phyloP scores from a whole-genome alignment of 2,329 filamentous ascomycete genomes.

The Dryadomyces quercivorus region DNA sequence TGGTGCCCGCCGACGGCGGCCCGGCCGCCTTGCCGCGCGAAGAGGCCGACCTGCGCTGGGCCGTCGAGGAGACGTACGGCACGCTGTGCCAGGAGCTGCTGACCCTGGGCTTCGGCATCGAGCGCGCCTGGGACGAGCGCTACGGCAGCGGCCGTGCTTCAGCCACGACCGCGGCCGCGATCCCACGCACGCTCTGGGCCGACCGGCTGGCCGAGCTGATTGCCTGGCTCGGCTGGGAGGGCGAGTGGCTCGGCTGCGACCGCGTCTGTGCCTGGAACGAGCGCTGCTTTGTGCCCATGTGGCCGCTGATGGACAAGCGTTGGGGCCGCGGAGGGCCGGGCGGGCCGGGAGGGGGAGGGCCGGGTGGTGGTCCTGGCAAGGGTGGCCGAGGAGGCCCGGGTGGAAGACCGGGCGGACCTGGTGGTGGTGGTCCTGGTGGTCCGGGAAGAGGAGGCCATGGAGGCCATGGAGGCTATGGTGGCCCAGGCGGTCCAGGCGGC shows the following conservation, averaged over 20 bases:
- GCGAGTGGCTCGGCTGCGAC: slow-evolving; percentile 29
- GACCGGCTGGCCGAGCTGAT: slow-evolving; percentile 27
- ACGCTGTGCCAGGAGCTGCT: slow-evolving; percentile 28
- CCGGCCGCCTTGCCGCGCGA: slow-evolving; percentile 16
- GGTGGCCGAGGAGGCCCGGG: neutral
- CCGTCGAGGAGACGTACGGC: slow-evolving; percentile 27
- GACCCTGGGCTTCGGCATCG: slow-evolving; percentile 28
- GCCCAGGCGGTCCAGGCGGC: slow-evolving; percentile 5
- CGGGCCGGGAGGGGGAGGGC: neutral
- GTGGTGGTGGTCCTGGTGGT: neutral
- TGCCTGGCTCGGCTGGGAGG: slow-evolving; percentile 38
- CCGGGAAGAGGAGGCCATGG: neutral
- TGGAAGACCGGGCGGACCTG: neutral
- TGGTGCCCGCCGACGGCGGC: slow-evolving; percentile 14
- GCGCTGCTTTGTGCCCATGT: slow-evolving; percentile 38
- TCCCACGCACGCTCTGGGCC: slow-evolving; percentile 14
- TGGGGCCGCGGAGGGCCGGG: slow-evolving; percentile 2
- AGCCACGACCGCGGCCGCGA: neutral
- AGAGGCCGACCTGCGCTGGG: slow-evolving; percentile 24
- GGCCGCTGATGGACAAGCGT: slow-evolving; percentile 23
- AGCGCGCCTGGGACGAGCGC: slow-evolving; percentile 23
- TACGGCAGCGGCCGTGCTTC: neutral
- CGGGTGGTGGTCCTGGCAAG: slow-evolving; percentile 1
- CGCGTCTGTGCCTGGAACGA: slow-evolving; percentile 29
- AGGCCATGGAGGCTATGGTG: neutral